phyloP scores from a whole-genome alignment of 129 eudicot species.

The Centrapalus pauciflorus region DNA sequence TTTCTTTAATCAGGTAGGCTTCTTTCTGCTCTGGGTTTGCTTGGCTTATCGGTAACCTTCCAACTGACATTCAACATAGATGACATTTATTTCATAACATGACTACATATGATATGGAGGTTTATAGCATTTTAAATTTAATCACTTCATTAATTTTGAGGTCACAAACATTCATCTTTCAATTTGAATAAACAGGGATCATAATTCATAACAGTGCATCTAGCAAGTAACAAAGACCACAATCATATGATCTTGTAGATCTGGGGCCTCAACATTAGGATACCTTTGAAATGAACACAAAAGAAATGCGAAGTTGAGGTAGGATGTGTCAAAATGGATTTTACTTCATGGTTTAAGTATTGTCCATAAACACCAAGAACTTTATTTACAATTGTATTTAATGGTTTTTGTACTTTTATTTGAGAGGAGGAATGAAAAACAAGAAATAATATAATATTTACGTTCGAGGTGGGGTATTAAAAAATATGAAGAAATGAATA shows the following conservation, averaged over 20 bases:
- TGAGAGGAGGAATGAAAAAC: no score
- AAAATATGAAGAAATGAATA: no score
- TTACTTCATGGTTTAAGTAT: not conserved
- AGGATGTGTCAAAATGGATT: not conserved
- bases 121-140: no score
- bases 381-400: not conserved
- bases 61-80: constrained; percentile 37
- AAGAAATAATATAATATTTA: no score
- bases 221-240: not conserved
- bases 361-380: not conserved
- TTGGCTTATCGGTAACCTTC: constrained; percentile 62
- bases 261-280: not conserved
- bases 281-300: not conserved
- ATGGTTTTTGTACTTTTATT: no score
- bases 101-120: not conserved
- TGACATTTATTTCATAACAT: not conserved
- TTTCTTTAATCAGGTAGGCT: constrained; percentile 43
- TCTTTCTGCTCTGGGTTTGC: constrained; percentile 72
- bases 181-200: not conserved
- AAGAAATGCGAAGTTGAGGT: not conserved
- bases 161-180: not conserved
- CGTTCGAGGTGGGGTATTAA: no score
- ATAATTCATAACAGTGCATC: not conserved
- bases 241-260: not conserved
- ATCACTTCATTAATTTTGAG: not conserved